Percentiles rank a stretch among this genome's conserved stretches.
Conservation (phyloP, 176 grass and related monocot genomes). For the Ananas comosus region DNA sequence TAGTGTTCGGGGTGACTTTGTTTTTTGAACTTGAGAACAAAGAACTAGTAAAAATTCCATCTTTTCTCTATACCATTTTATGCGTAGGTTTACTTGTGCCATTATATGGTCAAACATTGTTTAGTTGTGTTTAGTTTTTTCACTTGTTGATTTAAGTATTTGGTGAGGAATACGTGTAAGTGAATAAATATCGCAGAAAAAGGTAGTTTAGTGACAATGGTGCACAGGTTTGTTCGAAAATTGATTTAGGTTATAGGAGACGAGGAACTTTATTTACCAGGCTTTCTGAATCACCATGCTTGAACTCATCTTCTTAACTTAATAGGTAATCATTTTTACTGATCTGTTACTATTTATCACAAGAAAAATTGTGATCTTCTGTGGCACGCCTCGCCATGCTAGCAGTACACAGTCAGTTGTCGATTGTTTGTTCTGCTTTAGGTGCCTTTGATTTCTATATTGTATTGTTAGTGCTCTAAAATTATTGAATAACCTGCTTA, state of each 20-base stretch:
- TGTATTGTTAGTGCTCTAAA: not conserved
- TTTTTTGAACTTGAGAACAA: not conserved
- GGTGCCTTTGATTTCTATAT: not conserved
- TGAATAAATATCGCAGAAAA: too few relatives aligned
- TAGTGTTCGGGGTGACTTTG: too few relatives aligned
- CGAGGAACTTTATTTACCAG: slow-evolving; percentile 3
- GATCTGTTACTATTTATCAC: too few relatives aligned
- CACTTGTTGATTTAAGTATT: too few relatives aligned
- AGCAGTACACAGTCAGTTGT: not conserved
- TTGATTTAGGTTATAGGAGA: not conserved
- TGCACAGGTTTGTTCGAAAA: slow-evolving; percentile 40
- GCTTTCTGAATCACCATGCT: not conserved
- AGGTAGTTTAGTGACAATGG: not conserved
- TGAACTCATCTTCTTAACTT: not conserved
- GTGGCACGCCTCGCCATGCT: not conserved
- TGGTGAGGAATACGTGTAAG: too few relatives aligned
- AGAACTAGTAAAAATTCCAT: not conserved
- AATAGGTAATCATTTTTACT: not conserved
- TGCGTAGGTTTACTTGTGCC: not conserved
- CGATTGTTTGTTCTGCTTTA: not conserved
- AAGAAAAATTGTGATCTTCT: not conserved
- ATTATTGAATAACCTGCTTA: not conserved
- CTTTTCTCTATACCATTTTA: not conserved
- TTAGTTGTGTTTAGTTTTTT: too few relatives aligned
- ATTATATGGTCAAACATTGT: not conserved